These are phyloP conservation scores for Yarrowia sp. DNA, from an alignment of 805 yeast species.

Conservation along the genomic window DNA sequence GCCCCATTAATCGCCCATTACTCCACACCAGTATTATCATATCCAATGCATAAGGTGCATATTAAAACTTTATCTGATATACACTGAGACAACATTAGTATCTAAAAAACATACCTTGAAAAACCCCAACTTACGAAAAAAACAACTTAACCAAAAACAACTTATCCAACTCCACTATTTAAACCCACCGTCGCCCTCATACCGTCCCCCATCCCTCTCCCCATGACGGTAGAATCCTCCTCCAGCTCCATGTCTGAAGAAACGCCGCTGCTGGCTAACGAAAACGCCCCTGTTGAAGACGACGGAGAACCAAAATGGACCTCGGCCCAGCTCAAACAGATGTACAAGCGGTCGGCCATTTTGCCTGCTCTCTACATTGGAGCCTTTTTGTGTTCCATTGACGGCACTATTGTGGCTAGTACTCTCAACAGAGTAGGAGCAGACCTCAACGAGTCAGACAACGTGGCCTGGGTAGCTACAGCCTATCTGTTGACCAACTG, in stretches of 20 bases:
- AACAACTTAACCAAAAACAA: no score
- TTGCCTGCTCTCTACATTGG: conserved; percentile 21
- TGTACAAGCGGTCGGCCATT: conserved; percentile 10
- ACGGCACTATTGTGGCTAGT: conserved; percentile 49
- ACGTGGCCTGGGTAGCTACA: conserved; percentile 64
- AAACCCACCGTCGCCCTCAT: no score
- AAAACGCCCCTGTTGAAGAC: no score
- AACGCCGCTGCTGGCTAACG: background rate
- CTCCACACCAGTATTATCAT: no score
- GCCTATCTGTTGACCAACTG: conserved; percentile 60
- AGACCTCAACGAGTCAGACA: conserved; percentile 47
- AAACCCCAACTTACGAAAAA: no score
- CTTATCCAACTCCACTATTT: no score
- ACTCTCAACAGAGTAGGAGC: conserved; percentile 48
- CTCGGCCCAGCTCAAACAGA: conserved; percentile 2
- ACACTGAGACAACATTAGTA: no score
- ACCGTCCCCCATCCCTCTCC: no score
- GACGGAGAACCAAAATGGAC: background rate
- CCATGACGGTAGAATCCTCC: background rate
- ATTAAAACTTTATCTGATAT: no score
- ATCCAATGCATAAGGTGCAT: no score
- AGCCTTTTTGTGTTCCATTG: conserved; percentile 46
- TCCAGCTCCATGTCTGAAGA: background rate
- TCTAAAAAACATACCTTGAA: no score
- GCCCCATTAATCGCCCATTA: no score